These are phyloP conservation scores for Daphne laureola DNA, from an alignment of 441 rosid species.

Conservation along the genomic window DNA sequence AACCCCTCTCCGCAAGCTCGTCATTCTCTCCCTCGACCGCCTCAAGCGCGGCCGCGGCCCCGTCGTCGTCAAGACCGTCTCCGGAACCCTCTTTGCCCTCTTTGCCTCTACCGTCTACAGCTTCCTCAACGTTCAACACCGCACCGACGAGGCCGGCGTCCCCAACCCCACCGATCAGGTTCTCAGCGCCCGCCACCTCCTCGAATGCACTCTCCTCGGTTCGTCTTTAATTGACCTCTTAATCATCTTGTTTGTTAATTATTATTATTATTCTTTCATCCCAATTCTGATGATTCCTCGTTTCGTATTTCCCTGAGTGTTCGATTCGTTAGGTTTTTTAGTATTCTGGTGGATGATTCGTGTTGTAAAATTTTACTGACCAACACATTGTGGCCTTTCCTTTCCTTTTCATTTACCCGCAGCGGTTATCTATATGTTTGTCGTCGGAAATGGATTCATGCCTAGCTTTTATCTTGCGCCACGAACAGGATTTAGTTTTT, in stretches of 20 bases:
- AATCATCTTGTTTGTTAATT: neutral
- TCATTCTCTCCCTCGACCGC: constrained; percentile 56
- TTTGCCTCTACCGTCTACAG: constrained; percentile 50
- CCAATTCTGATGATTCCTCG: neutral
- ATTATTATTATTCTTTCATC: too few species aligned
- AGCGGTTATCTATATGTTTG: neutral
- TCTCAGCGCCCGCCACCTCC: constrained; percentile 61
- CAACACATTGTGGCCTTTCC: neutral
- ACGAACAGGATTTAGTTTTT: too few species aligned
- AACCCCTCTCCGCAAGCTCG: constrained; percentile 71
- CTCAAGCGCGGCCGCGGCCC: constrained; percentile 84
- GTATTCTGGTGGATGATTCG: neutral
- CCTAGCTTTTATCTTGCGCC: too few species aligned
- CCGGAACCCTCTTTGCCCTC: constrained; percentile 46
- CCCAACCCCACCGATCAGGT: constrained; percentile 80
- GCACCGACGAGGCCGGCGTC: constrained; percentile 42
- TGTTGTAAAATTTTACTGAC: neutral
- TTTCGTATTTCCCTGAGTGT: neutral
- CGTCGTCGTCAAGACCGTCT: constrained; percentile 57
- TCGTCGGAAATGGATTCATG: neutral
- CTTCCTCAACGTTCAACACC: constrained; percentile 48
- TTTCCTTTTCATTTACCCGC: too few species aligned
- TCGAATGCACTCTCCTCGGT: constrained; percentile 93
- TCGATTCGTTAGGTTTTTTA: constrained; percentile 1
- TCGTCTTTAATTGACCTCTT: constrained; percentile 8